Conservation (phyloP, 2,329 filamentous ascomycete genomes). For the Xylariaceae sp. region DNA sequence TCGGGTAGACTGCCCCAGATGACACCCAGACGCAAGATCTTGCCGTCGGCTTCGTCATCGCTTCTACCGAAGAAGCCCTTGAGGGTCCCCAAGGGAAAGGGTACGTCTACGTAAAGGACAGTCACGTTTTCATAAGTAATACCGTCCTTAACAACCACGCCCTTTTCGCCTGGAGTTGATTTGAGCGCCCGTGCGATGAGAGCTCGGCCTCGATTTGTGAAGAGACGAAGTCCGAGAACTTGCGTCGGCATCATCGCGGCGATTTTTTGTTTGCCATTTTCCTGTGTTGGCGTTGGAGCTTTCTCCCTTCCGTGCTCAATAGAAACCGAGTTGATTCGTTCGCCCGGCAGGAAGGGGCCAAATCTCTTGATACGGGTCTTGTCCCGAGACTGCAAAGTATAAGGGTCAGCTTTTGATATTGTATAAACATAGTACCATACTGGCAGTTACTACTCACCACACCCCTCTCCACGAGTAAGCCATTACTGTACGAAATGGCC, state of each 20-base stretch:
- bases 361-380: not conserved
- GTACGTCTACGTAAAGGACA: not conserved
- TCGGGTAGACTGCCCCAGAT: not conserved
- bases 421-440: not conserved
- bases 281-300: not conserved
- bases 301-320: not conserved
- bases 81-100: not conserved
- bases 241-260: not conserved
- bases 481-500: not conserved
- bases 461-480: not conserved
- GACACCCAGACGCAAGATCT: not conserved
- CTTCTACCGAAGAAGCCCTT: slow-evolving; percentile 1
- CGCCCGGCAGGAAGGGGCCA: not conserved
- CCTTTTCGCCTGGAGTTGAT: not conserved
- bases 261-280: not conserved
- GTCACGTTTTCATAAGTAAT: not conserved
- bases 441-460: not conserved
- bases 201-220: not conserved
- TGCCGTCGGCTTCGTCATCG: not conserved
- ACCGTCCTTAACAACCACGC: not conserved
- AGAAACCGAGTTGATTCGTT: not conserved
- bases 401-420: not conserved
- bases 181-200: not conserved
- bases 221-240: not conserved
- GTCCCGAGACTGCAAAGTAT: not conserved